Evolutionary conservation across 768 basidiomycete species (phyloP).

Genomic region (Suillus discolor): DNA sequence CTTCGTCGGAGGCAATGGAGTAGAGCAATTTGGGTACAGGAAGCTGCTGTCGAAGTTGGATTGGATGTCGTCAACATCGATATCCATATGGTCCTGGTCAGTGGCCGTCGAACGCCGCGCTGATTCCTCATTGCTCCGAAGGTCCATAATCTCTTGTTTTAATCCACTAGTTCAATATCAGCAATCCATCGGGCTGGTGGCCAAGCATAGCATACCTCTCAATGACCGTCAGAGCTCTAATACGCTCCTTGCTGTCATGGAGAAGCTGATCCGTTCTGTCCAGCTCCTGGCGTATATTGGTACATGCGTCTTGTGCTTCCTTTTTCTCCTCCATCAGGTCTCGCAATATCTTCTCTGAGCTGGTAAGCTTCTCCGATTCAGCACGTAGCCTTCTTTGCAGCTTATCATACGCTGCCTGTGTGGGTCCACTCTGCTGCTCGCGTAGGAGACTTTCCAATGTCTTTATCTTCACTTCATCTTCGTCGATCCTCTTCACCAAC

Average conservation of each 20-base stretch:
- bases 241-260: constrained; percentile 23
- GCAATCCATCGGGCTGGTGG: neutral
- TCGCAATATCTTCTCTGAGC: constrained; percentile 44
- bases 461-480: constrained; percentile 68
- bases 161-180: constrained; percentile 20
- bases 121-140: neutral
- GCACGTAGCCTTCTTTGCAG: constrained; percentile 42
- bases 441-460: constrained; percentile 54
- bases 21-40: constrained; percentile 1
- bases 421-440: constrained; percentile 38
- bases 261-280: constrained; percentile 24
- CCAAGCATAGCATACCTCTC: constrained; percentile 28
- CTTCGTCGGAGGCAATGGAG: constrained; percentile 5
- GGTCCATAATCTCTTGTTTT: constrained; percentile 20
- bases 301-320: constrained; percentile 45
- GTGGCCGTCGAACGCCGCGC: neutral
- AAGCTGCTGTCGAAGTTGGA: constrained; percentile 8
- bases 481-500: constrained; percentile 66
- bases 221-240: constrained; percentile 24
- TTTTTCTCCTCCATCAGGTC: constrained; percentile 60
- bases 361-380: constrained; percentile 42
- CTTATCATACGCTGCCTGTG: constrained; percentile 41
- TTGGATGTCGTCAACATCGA: constrained; percentile 3
- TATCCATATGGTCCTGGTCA: constrained; percentile 7
- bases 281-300: constrained; percentile 39